Evolutionary conservation across 208 protist species (phyloP).

Genomic region (Naegleria lovaniensis): DNA sequence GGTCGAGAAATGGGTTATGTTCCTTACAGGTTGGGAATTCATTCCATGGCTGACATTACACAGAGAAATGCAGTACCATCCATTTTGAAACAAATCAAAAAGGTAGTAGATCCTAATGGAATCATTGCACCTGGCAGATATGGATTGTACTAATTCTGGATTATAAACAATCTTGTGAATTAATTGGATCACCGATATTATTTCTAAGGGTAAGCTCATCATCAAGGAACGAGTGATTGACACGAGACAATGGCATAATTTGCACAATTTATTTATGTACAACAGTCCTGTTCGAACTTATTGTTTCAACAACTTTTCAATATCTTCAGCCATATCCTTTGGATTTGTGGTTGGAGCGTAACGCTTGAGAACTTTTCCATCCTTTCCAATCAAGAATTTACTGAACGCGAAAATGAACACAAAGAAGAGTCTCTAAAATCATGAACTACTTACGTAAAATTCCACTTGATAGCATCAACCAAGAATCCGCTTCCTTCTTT

Average conservation of each 20-base stretch:
- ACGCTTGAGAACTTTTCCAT: constrained; percentile 36
- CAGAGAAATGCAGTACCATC: background rate
- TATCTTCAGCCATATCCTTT: constrained; percentile 28
- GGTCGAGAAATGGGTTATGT: background rate
- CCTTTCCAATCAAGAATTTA: constrained; percentile 61
- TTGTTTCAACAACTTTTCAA: constrained; percentile 29
- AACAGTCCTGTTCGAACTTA: background rate
- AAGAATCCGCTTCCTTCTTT: constrained; percentile 53
- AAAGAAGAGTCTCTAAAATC: constrained; percentile 17
- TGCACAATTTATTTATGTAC: too few species aligned
- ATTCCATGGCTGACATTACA: background rate
- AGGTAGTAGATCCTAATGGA: background rate
- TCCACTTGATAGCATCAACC: constrained; percentile 75
- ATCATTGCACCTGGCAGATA: background rate
- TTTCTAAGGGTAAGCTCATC: too few species aligned
- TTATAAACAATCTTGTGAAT: too few species aligned
- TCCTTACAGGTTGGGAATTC: background rate
- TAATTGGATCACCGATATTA: too few species aligned
- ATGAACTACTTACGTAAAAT: constrained; percentile 75
- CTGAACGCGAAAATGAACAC: background rate
- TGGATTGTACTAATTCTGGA: background rate
- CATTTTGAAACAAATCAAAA: background rate
- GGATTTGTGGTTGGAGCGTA: constrained; percentile 35
- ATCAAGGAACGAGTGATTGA: too few species aligned
- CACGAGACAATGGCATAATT: too few species aligned